Evolutionary conservation across 192 early-diverging fungal genomes (phyloP), one percentile per base, ranked within the genome.

Genomic region (Rhizoclosmatium sp.): DNA sequence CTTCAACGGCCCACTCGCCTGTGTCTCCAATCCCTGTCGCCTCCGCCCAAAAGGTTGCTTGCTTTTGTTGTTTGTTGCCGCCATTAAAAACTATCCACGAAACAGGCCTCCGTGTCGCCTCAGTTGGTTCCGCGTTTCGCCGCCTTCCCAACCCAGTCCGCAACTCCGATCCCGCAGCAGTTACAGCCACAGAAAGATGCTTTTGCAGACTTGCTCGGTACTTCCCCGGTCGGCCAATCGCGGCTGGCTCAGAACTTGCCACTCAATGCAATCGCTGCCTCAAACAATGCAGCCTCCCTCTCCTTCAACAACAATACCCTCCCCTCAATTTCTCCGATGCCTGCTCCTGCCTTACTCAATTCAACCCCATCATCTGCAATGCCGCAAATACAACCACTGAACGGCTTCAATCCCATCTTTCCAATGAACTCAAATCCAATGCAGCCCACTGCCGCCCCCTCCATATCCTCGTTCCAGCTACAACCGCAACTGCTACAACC

Each of bases 141-240:
- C 54, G 54, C 54, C 54, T 56, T n/a, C 54, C 31, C 31, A 31
- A 31, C 31, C 31, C 31, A 31, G 31, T 31, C 31, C 31, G 31
- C 31, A 31, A 31, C 31, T 31, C 31, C 31, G 31, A 31, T 31
- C 31, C 31, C 31, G 31, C 31, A 31, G 31, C 31, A 31, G 31
- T 31, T 31, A 31, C 31, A 31, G 31, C 10, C 41, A 23, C 62
- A 12, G 23, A 68, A 68, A 23, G 69, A 71, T 56, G 39, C 48
- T 4, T 71, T 71, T 45, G 69, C 69, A 9, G 69, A 71, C 40
- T 49, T 71, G 47, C 69, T 71, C 14, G 47, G 48, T 23, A 56
- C 51, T 9, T 23, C 19, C 21, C 69, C 69, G 21, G 51, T 54
- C 51, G 51, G 51, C 39, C 5, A 45, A 21, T 19, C 9, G 5